Conservation (phyloP, 176 grass and related monocot species). For the Carex kokanica region DNA sequence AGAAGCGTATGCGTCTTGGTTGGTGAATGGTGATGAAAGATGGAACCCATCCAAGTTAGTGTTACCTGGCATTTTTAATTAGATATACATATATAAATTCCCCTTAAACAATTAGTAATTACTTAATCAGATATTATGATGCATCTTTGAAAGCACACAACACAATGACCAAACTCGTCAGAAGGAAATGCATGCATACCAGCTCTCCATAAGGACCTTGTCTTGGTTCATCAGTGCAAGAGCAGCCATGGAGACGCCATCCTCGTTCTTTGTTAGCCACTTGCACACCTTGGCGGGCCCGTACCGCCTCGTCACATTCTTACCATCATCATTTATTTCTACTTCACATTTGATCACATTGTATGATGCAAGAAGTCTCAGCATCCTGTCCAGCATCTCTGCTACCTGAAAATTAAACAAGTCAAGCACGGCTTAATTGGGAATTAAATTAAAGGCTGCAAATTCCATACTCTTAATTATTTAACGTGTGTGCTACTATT, state of each 20-base stretch:
- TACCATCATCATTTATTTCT: conserved; percentile 33
- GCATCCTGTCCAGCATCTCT: conserved; percentile 83
- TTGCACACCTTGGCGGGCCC: conserved; percentile 30
- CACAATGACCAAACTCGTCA: background rate
- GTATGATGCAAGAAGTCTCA: conserved; percentile 81
- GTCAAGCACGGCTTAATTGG: background rate
- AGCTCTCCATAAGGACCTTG: conserved; percentile 92
- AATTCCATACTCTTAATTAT: background rate
- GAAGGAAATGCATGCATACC: conserved; percentile 30
- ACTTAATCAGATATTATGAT: background rate
- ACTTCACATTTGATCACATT: conserved; percentile 43
- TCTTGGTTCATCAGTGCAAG: conserved; percentile 33
- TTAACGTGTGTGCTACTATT: background rate
- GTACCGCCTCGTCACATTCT: conserved; percentile 27
- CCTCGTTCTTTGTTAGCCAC: conserved; percentile 38
- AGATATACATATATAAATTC: no score
- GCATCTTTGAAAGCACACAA: background rate
- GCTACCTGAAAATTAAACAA: conserved; percentile 30
- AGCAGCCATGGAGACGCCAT: conserved; percentile 32
- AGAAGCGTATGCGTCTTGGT: background rate
- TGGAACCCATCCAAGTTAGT: background rate
- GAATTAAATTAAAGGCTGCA: background rate
- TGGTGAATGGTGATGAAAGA: background rate
- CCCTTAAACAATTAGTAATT: no score
- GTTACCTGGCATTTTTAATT: no score